phyloP scores from a whole-genome alignment of 768 basidiomycete species.

The Leccinellum rugosiceps region DNA sequence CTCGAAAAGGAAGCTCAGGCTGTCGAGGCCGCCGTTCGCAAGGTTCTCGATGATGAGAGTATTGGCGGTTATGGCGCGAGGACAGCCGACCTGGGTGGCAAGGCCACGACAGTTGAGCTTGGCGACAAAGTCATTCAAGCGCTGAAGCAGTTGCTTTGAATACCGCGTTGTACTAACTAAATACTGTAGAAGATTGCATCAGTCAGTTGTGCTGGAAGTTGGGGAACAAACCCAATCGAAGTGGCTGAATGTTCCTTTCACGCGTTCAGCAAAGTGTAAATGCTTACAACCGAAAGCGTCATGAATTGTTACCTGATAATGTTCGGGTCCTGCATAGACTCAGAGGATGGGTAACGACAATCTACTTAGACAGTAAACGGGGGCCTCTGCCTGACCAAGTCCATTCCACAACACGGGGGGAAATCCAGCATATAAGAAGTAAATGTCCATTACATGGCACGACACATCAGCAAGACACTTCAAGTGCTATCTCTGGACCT shows the following conservation, averaged over 20 bases:
- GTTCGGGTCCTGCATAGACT: neutral
- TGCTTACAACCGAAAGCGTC: neutral
- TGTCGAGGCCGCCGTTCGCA: conserved; percentile 88
- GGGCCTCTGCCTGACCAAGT: neutral
- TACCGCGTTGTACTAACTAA: neutral
- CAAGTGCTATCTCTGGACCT: conserved; percentile 11
- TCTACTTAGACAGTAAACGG: neutral
- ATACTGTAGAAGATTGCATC: neutral
- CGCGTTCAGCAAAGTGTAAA: neutral
- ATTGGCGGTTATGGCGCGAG: conserved; percentile 74
- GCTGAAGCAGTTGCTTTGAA: conserved; percentile 55
- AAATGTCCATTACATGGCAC: conserved; percentile 5
- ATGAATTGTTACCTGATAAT: neutral
- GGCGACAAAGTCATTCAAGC: conserved; percentile 82
- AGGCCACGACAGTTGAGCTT: conserved; percentile 67
- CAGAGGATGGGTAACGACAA: neutral
- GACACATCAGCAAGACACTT: neutral
- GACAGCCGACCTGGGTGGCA: conserved; percentile 87
- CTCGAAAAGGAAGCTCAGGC: conserved; percentile 79
- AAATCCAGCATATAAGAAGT: conserved; percentile 20
- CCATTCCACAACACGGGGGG: conserved; percentile 3
- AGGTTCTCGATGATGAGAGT: conserved; percentile 71
- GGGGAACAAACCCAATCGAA: neutral
- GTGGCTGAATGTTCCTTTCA: neutral
- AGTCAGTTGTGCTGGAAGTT: neutral